Evolutionary conservation across 768 basidiomycete species (phyloP), one percentile per base, ranked within the genome.

Genomic region (Phlebiopsis flavidoalba): DNA sequence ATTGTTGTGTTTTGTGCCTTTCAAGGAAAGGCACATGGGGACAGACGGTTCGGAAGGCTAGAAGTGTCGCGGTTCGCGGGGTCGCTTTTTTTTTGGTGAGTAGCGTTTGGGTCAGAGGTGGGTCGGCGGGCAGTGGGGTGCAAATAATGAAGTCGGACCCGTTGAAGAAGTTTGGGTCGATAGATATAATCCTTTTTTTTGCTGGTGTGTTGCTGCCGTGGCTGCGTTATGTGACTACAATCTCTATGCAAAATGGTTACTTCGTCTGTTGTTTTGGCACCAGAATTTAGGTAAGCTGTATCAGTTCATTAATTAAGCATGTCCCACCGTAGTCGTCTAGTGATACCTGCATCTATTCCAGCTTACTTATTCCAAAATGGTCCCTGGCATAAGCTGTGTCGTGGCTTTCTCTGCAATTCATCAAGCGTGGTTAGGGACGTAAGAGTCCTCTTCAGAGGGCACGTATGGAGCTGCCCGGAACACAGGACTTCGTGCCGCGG

Each of bases 121-220:
- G n/a, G n/a, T n/a, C n/a, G n/a, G n/a, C n/a, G n/a, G 69, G 65
- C 46, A 58, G 74, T 57, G 76, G 85, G 10, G 82, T n/a, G 83
- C 14, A 87, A 80, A 71, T n/a, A 91, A 84, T n/a, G 73, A 93
- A 91, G 71, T 80, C 83, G 19, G 89, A 95, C 69, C 93, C 93
- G 8, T 73, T 95, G 63, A 91, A 87, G 70, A 91, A 87, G 73
- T 93, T 93, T 31, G 66, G n/a, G 70, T 14, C 66, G 65, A 46
- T 67, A 51, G 6, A 3, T 31, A 50, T 57, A 35, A 19, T 36
- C 33, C n/a, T 36, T 10, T 11, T 17, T 36, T 14, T 4, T 24
- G 8, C 17, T 51, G 14, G 10, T 14, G 5, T 31, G 1, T 51
- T 24, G 24, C 24, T 14, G 11, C 19, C n/a, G n/a, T n/a, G n/a